These are phyloP conservation scores for Penicillium sp. DNA, from an alignment of 2,329 filamentous ascomycete genomes.

Conservation along the genomic window DNA sequence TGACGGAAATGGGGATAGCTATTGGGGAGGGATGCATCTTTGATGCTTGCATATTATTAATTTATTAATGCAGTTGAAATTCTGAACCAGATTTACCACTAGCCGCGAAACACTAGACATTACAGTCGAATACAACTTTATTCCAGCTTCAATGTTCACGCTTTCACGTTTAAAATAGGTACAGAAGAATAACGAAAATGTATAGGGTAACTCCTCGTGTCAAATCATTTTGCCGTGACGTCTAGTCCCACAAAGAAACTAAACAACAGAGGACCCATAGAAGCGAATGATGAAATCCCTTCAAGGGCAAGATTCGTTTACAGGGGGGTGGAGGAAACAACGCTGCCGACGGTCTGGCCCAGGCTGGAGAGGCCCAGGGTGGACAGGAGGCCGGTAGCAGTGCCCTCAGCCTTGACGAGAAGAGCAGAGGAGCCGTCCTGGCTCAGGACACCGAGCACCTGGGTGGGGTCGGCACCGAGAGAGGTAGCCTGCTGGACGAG, in stretches of 20 bases:
- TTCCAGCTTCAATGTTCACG: slow-evolving; percentile 1
- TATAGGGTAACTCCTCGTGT: slow-evolving; percentile 20
- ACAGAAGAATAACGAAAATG: slow-evolving; percentile 13
- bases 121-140: neutral
- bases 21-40: slow-evolving; percentile 26
- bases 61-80: neutral
- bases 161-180: slow-evolving; percentile 15
- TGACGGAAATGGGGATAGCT: slow-evolving; percentile 22
- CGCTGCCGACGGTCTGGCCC: slow-evolving; percentile 13
- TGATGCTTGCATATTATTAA: neutral
- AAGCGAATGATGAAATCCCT: slow-evolving; percentile 19
- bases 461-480: slow-evolving; percentile 13
- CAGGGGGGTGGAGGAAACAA: slow-evolving; percentile 9
- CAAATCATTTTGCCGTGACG: slow-evolving; percentile 13
- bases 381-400: slow-evolving; percentile 13
- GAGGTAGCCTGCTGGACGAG: slow-evolving; percentile 12
- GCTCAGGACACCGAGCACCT: slow-evolving; percentile 16
- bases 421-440: slow-evolving; percentile 13
- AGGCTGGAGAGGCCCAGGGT: slow-evolving; percentile 17
- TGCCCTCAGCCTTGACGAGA: slow-evolving; percentile 18
- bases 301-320: slow-evolving; percentile 18
- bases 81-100: too few species aligned
- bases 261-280: slow-evolving; percentile 19
- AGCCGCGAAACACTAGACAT: neutral
- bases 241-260: slow-evolving; percentile 1